These are phyloP conservation scores for Talaromyces albobiverticillius DNA, from an alignment of 2,329 filamentous ascomycete species.

Conservation along the genomic window DNA sequence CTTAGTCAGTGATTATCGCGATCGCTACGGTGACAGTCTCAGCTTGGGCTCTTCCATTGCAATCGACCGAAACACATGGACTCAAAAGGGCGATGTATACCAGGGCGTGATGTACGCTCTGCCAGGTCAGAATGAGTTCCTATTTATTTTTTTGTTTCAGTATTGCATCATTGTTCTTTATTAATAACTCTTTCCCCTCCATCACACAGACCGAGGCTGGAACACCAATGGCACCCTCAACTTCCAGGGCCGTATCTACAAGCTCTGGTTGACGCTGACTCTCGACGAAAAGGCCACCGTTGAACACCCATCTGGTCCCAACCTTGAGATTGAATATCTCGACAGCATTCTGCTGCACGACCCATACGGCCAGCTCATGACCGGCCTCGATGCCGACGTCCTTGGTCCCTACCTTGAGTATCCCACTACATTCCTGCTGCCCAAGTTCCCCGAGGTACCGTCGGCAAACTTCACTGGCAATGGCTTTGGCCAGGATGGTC, in stretches of 20 bases:
- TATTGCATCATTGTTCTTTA: neutral
- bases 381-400: conserved; percentile 61
- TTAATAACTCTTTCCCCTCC: neutral
- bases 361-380: conserved; percentile 60
- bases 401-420: conserved; percentile 52
- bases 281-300: conserved; percentile 52
- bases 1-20: conserved; percentile 55
- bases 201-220: conserved; percentile 32
- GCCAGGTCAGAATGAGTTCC: conserved; percentile 49
- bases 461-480: conserved; percentile 63
- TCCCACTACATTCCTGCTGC: conserved; percentile 6
- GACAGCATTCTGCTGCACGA: conserved; percentile 65
- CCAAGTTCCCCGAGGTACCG: conserved; percentile 62
- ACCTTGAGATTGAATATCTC: conserved; percentile 61
- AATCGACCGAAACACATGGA: conserved; percentile 61
- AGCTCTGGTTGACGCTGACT: conserved; percentile 60
- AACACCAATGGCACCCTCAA: conserved; percentile 70
- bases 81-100: conserved; percentile 53
- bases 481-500: conserved; percentile 62
- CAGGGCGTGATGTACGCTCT: conserved; percentile 61
- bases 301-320: conserved; percentile 54
- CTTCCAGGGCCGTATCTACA: conserved; percentile 66
- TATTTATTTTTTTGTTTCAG: too few species aligned
- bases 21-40: conserved; percentile 68
- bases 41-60: conserved; percentile 65